These are phyloP conservation scores for Saccharomycopsis babjevae DNA, from an alignment of 805 yeast species.

Conservation along the genomic window DNA sequence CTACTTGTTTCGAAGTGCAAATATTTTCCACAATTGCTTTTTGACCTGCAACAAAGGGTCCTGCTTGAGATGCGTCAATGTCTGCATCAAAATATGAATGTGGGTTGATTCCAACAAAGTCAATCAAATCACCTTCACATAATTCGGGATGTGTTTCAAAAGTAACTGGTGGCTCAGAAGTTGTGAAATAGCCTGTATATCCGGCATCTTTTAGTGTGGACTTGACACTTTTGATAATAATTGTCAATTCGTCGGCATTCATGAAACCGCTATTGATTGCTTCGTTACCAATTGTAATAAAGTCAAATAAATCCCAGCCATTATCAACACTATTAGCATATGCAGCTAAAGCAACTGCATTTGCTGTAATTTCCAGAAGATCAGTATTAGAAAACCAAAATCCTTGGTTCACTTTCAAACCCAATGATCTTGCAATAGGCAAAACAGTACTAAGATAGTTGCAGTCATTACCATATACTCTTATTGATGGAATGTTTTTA, in stretches of 20 bases:
- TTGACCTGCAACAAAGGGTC: constrained; percentile 60
- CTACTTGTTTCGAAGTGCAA: constrained; percentile 47
- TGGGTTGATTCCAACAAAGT: constrained; percentile 77
- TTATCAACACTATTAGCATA: constrained; percentile 34
- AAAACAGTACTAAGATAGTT: constrained; percentile 52
- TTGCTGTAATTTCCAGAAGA: constrained; percentile 55
- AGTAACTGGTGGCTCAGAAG: constrained; percentile 83
- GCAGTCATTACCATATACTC: constrained; percentile 88
- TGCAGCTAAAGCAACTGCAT: constrained; percentile 43
- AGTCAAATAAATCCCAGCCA: constrained; percentile 69
- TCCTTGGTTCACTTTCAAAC: constrained; percentile 75
- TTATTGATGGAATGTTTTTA: constrained; percentile 54
- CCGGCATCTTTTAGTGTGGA: constrained; percentile 53
- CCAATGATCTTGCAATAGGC: constrained; percentile 48
- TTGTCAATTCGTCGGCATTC: constrained; percentile 49
- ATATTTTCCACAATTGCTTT: constrained; percentile 38
- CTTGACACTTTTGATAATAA: constrained; percentile 59
- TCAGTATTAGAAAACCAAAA: constrained; percentile 67
- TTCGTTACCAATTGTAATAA: constrained; percentile 81
- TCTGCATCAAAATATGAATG: constrained; percentile 72
- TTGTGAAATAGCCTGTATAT: constrained; percentile 64
- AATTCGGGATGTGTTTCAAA: constrained; percentile 53
- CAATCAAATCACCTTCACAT: constrained; percentile 63
- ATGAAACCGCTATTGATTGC: constrained; percentile 59
- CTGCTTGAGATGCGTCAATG: constrained; percentile 57